Evolutionary conservation across 352 stramenopile genomes (phyloP).

Genomic region (Phytophthora sojae): DNA sequence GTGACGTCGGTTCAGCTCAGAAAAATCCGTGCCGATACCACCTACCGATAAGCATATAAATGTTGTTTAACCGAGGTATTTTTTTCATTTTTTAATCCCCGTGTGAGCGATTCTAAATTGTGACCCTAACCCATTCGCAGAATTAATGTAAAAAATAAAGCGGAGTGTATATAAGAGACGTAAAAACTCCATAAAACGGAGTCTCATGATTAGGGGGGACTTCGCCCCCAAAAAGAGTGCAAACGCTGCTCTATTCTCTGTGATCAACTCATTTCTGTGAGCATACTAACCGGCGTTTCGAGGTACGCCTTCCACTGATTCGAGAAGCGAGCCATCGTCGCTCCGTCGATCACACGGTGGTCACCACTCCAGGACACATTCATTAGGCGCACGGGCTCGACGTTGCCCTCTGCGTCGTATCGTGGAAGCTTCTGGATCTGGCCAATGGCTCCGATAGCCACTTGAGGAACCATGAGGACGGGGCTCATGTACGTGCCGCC

Average conservation of each 20-base stretch:
- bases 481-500: constrained; percentile 98
- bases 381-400: constrained; percentile 93
- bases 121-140: too few relatives aligned
- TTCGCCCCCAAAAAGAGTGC: too few relatives aligned
- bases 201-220: too few relatives aligned
- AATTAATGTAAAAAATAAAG: too few relatives aligned
- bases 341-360: constrained; percentile 98
- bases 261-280: constrained; percentile 89
- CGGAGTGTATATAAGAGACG: too few relatives aligned
- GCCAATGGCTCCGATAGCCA: constrained; percentile 97
- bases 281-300: constrained; percentile 94
- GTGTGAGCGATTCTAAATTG: too few relatives aligned
- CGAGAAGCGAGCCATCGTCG: constrained; percentile 98
- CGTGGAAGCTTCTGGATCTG: constrained; percentile 96
- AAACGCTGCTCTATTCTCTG: constrained; percentile 13
- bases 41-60: too few relatives aligned
- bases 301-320: constrained; percentile 97
- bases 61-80: too few relatives aligned
- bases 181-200: too few relatives aligned
- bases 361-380: constrained; percentile 98
- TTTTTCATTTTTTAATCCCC: too few relatives aligned
- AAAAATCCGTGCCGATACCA: too few relatives aligned
- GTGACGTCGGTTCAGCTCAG: too few relatives aligned
- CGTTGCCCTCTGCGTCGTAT: constrained; percentile 88
- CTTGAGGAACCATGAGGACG: constrained; percentile 95